Evolutionary conservation across 305 asterid species (phyloP).

Genomic region (Fraxinus velutina): DNA sequence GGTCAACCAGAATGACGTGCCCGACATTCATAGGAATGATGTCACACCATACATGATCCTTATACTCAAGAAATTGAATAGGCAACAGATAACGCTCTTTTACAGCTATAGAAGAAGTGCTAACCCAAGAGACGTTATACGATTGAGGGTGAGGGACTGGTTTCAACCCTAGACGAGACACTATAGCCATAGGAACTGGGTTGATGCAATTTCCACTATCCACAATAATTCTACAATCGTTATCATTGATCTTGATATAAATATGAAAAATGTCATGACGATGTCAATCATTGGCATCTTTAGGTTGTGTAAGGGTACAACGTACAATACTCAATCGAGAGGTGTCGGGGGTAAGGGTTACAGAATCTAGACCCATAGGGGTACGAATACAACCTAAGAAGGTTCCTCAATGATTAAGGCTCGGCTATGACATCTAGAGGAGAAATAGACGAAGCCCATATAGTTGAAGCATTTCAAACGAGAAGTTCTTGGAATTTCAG

Average conservation of each 20-base stretch:
- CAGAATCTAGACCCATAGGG: neutral
- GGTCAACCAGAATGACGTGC: too few species aligned
- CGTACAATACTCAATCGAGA: neutral
- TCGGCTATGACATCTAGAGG: neutral
- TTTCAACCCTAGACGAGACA: neutral
- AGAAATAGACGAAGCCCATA: neutral
- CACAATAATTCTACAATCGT: neutral
- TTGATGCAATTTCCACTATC: neutral
- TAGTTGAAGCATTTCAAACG: neutral
- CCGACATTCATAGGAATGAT: neutral
- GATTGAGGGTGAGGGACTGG: neutral
- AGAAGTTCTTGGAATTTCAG: neutral
- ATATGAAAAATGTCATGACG: neutral
- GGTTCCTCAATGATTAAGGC: neutral
- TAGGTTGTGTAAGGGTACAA: neutral
- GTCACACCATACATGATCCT: neutral
- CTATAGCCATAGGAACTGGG: too few species aligned
- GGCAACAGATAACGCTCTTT: neutral
- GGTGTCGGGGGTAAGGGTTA: neutral
- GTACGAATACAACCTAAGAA: neutral
- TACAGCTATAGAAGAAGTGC: too few species aligned
- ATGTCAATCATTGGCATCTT: neutral
- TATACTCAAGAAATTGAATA: neutral
- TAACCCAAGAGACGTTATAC: neutral
- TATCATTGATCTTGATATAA: neutral